Percentiles rank a stretch among this genome's conserved stretches.
phyloP scores from a whole-genome alignment of 768 basidiomycete species.

The Mrakia hoshinonis region DNA sequence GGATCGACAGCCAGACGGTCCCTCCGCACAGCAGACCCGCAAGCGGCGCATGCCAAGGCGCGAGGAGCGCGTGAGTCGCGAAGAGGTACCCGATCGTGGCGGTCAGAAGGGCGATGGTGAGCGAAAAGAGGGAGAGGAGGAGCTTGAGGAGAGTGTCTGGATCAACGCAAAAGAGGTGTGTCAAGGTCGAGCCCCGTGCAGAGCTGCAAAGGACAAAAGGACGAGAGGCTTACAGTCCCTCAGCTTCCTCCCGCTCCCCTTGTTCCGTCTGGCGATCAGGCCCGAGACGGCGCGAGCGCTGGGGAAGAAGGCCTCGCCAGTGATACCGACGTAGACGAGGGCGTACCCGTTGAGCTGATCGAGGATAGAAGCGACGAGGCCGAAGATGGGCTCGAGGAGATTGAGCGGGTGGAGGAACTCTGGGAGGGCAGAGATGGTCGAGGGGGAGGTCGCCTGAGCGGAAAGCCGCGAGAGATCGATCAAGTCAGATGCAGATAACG shows the following conservation, averaged over 20 bases:
- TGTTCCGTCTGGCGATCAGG: constrained; percentile 41
- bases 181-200: background rate
- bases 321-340: constrained; percentile 64
- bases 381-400: constrained; percentile 39
- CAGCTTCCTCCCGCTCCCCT: constrained; percentile 33
- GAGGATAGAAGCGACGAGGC: constrained; percentile 41
- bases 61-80: constrained; percentile 67
- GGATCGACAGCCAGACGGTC: constrained; percentile 68
- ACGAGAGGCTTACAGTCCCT: constrained; percentile 38
- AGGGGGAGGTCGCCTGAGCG: constrained; percentile 30
- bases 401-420: constrained; percentile 14
- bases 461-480: background rate
- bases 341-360: constrained; percentile 58
- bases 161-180: no score
- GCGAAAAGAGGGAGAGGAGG: constrained; percentile 52
- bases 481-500: background rate
- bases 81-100: constrained; percentile 76
- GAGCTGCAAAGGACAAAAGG: background rate
- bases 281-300: constrained; percentile 53
- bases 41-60: constrained; percentile 60
- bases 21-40: constrained; percentile 68
- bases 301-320: constrained; percentile 61
- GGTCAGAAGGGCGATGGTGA: constrained; percentile 72
- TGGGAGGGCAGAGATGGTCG: constrained; percentile 26
- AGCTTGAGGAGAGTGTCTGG: constrained; percentile 62